These are phyloP conservation scores for Debaryomyces prosopidis DNA, from an alignment of 805 yeast species.

Conservation along the genomic window DNA sequence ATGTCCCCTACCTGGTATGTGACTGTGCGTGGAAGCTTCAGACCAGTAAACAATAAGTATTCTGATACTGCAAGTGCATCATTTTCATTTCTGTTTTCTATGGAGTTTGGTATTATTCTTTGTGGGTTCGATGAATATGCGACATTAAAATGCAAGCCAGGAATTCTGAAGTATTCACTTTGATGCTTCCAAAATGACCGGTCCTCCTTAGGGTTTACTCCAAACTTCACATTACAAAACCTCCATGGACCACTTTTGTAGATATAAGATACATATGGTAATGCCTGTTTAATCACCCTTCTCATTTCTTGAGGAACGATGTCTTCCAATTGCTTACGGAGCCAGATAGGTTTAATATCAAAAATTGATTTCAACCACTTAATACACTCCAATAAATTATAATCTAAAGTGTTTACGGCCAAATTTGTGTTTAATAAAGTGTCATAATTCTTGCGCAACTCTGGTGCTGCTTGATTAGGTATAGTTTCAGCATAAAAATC, in stretches of 20 bases:
- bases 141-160: slow-evolving; percentile 24
- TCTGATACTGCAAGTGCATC: slow-evolving; percentile 27
- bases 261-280: slow-evolving; percentile 82
- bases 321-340: slow-evolving; percentile 67
- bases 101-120: slow-evolving; percentile 28
- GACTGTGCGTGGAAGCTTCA: slow-evolving; percentile 63
- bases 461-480: slow-evolving; percentile 53
- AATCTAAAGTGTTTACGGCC: slow-evolving; percentile 31
- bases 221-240: slow-evolving; percentile 75
- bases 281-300: slow-evolving; percentile 62
- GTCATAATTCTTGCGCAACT: slow-evolving; percentile 37
- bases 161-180: slow-evolving; percentile 76
- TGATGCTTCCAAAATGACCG: slow-evolving; percentile 63
- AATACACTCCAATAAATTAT: slow-evolving; percentile 43
- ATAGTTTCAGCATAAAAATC: slow-evolving; percentile 44
- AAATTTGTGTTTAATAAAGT: slow-evolving; percentile 33
- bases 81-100: slow-evolving; percentile 10
- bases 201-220: slow-evolving; percentile 71
- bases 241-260: slow-evolving; percentile 95
- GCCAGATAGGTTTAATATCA: slow-evolving; percentile 78
- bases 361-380: slow-evolving; percentile 51
- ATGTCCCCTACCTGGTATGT: slow-evolving; percentile 81
- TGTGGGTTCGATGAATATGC: slow-evolving; percentile 3
- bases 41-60: slow-evolving; percentile 68
- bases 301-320: slow-evolving; percentile 49